Conservation (phyloP, 2,329 filamentous ascomycete species). For the Fonsecaea pugnacius region DNA sequence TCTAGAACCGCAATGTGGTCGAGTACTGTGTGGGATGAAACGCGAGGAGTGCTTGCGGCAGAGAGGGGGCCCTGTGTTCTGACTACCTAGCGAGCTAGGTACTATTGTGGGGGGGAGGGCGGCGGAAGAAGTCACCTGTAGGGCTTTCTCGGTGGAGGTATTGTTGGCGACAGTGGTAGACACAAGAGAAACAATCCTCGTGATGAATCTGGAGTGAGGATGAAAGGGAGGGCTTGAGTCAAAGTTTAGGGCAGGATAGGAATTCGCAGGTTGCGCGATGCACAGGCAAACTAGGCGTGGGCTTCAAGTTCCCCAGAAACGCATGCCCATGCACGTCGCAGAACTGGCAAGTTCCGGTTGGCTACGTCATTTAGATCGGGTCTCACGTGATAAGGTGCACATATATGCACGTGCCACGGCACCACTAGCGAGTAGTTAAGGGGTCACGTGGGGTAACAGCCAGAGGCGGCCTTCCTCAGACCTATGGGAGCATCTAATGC, state of each 20-base stretch:
- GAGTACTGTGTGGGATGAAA: background rate
- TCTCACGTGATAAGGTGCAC: background rate
- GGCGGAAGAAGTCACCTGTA: background rate
- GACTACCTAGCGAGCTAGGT: background rate
- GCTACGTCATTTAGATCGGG: background rate
- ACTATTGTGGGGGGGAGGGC: background rate
- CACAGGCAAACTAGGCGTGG: background rate
- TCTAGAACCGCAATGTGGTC: background rate
- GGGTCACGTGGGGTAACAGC: background rate
- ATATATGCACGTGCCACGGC: background rate
- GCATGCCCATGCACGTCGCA: slow-evolving; percentile 9
- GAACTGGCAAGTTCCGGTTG: slow-evolving; percentile 7
- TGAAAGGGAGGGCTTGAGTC: background rate
- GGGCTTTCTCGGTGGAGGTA: background rate
- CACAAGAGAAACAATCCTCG: background rate
- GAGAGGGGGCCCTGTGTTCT: background rate
- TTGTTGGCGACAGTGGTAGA: background rate
- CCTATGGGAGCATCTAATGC: background rate
- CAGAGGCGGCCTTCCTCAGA: background rate
- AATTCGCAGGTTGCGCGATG: slow-evolving; percentile 4
- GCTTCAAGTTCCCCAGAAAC: slow-evolving; percentile 8
- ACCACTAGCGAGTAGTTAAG: background rate
- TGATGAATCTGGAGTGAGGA: background rate
- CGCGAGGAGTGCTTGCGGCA: background rate
- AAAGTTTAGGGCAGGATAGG: background rate